phyloP scores from a whole-genome alignment of 2,329 filamentous ascomycete species.

The Pestalotiopsis sp. region DNA sequence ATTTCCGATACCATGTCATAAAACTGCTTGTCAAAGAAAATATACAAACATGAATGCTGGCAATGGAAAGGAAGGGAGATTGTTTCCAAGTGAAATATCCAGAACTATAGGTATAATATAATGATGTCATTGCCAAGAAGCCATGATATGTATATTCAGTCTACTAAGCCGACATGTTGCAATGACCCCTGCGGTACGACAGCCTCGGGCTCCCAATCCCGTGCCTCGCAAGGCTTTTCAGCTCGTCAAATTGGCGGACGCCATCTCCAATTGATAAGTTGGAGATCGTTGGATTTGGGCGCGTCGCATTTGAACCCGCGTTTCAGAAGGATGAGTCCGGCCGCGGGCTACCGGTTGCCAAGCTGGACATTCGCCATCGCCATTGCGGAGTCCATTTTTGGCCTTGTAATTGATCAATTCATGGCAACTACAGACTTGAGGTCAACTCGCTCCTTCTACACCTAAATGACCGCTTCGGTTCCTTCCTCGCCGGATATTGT shows the following conservation, averaged over 20 bases:
- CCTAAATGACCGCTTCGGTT: background rate
- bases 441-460: background rate
- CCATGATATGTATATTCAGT: background rate
- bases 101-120: too few relatives aligned
- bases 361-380: background rate
- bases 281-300: background rate
- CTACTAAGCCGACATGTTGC: background rate
- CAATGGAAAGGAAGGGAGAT: too few relatives aligned
- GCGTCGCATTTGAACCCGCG: background rate
- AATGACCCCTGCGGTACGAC: background rate
- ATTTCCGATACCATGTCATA: too few relatives aligned
- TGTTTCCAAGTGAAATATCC: too few relatives aligned
- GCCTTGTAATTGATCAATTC: background rate
- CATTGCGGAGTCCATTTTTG: background rate
- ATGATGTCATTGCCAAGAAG: constrained; percentile 7
- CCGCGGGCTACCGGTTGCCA: background rate
- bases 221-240: background rate
- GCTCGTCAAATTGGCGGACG: background rate
- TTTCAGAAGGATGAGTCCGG: background rate
- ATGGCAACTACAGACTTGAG: background rate
- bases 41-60: too few relatives aligned
- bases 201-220: background rate
- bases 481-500: background rate
- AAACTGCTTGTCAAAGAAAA: too few relatives aligned
- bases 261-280: background rate